These are phyloP conservation scores for Paramecium biaurelia DNA, from an alignment of 73 alveolate species.

Conservation along the genomic window DNA sequence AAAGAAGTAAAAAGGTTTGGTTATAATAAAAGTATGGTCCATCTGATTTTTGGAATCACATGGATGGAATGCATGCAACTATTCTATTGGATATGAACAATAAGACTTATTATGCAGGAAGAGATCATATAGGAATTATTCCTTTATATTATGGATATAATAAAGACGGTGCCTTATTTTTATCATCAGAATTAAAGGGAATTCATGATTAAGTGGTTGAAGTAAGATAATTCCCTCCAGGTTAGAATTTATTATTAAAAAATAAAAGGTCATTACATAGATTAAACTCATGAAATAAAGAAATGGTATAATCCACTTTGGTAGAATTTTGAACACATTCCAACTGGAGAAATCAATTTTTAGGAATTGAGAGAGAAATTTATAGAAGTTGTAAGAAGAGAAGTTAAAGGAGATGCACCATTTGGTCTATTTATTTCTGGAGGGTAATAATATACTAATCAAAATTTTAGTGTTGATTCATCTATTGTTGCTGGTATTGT, in stretches of 20 bases:
- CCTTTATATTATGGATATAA: constrained; percentile 70
- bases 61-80: constrained; percentile 74
- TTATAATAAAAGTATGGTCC: constrained; percentile 61
- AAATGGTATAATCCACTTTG: constrained; percentile 61
- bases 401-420: constrained; percentile 76
- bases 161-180: constrained; percentile 53
- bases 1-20: constrained; percentile 48
- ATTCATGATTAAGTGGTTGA: constrained; percentile 66
- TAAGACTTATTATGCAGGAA: constrained; percentile 58
- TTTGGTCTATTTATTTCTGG: constrained; percentile 74
- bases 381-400: constrained; percentile 60
- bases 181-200: constrained; percentile 73
- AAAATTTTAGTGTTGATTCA: constrained; percentile 67
- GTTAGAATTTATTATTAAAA: neutral
- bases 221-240: constrained; percentile 67
- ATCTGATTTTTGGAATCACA: constrained; percentile 51
- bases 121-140: constrained; percentile 79
- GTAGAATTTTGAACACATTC: constrained; percentile 57
- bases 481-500: constrained; percentile 69
- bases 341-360: constrained; percentile 44
- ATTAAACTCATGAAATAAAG: neutral
- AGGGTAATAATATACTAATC: neutral
- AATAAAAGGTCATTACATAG: constrained; percentile 49
- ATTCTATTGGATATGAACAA: constrained; percentile 65
- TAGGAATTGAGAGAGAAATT: constrained; percentile 66